phyloP scores from a whole-genome alignment of 2,329 filamentous ascomycete species.

The Paraconiothyrium brasiliense region DNA sequence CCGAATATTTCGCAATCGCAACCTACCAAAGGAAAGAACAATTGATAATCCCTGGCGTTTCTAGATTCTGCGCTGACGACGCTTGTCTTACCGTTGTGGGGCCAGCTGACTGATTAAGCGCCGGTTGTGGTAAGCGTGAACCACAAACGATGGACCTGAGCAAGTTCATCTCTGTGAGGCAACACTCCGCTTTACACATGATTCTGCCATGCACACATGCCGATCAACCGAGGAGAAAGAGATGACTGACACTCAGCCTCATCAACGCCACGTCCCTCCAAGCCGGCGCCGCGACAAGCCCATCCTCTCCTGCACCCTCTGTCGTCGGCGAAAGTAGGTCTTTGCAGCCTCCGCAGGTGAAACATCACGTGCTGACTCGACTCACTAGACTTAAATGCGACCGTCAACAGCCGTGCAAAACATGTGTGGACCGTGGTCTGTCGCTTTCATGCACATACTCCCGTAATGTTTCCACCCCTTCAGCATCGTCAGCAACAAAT shows the following conservation, averaged over 20 bases:
- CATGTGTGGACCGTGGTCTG: slow-evolving; percentile 47
- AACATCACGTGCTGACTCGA: slow-evolving; percentile 24
- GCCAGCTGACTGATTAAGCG: too few relatives aligned
- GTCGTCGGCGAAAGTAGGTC: slow-evolving; percentile 26
- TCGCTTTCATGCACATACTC: slow-evolving; percentile 46
- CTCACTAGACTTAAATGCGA: slow-evolving; percentile 45
- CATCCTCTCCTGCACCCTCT: slow-evolving; percentile 41
- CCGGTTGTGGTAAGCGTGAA: slow-evolving; percentile 4
- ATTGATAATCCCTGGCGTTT: too few relatives aligned
- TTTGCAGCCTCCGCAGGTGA: neutral
- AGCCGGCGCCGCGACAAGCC: slow-evolving; percentile 44
- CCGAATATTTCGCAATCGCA: too few relatives aligned
- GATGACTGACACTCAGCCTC: slow-evolving; percentile 33
- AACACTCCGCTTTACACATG: slow-evolving; percentile 5
- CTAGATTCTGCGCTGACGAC: too few relatives aligned
- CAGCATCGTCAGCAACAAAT: slow-evolving; percentile 32
- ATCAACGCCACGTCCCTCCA: slow-evolving; percentile 35
- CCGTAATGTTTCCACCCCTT: slow-evolving; percentile 27
- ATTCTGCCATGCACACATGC: neutral
- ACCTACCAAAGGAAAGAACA: too few relatives aligned
- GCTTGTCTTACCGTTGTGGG: too few relatives aligned
- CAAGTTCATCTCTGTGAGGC: neutral
- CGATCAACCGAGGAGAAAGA: neutral
- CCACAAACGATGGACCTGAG: neutral
- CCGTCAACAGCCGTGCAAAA: slow-evolving; percentile 48